Percentiles rank a stretch among this genome's conserved stretches.
Conservation (phyloP, 495 filamentous ascomycete species). For the Penicillium canariense region DNA sequence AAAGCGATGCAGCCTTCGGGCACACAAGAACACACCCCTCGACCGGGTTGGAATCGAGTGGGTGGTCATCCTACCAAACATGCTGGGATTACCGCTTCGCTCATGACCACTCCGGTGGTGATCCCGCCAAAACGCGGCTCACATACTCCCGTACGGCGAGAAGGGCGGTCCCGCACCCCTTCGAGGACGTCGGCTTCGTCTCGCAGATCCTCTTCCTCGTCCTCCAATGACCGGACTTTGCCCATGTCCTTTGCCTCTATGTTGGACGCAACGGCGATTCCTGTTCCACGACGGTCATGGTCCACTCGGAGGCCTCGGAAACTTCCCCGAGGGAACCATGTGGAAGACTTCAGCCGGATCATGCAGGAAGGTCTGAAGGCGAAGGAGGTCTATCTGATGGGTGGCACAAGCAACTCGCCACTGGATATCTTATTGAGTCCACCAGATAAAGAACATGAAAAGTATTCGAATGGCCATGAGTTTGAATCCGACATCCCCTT, state of each 20-base stretch:
- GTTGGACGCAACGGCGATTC: conserved; percentile 46
- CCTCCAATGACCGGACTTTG: conserved; percentile 31
- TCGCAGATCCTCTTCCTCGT: conserved; percentile 34
- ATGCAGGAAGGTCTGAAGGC: conserved; percentile 40
- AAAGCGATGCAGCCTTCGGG: conserved; percentile 21
- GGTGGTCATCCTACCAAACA: conserved; percentile 19
- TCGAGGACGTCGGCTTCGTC: conserved; percentile 24
- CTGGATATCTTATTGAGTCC: conserved; percentile 48
- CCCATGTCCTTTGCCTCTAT: conserved; percentile 42
- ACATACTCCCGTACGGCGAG: conserved; percentile 23
- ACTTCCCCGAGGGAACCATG: conserved; percentile 42
- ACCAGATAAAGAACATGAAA: conserved; percentile 43
- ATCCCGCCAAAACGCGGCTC: conserved; percentile 43
- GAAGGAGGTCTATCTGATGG: conserved; percentile 32
- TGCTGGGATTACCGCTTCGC: conserved; percentile 2
- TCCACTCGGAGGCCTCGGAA: conserved; percentile 33
- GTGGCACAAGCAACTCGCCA: conserved; percentile 31
- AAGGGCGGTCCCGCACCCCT: conserved; percentile 18
- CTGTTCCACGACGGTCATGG: conserved; percentile 37
- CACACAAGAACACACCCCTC: conserved; percentile 12
- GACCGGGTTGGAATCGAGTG: conserved; percentile 9
- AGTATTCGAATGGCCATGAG: conserved; percentile 33
- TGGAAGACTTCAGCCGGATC: conserved; percentile 46
- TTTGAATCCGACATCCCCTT: conserved; percentile 36
- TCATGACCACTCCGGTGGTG: conserved; percentile 39